Conservation (phyloP, 768 basidiomycete genomes). For the Mycena pura region DNA sequence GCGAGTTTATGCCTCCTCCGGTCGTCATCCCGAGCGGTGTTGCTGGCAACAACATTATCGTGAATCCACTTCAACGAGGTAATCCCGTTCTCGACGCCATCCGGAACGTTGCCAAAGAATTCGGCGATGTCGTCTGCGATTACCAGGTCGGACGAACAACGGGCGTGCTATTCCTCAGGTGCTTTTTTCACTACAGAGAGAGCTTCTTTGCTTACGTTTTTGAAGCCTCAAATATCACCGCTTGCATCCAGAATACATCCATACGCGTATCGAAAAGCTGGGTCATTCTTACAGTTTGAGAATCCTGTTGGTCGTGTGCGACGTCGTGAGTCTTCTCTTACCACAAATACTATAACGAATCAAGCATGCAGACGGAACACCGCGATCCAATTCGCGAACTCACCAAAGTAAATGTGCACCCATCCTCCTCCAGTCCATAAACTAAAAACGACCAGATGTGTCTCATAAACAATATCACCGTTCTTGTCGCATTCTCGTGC, state of each 20-base stretch:
- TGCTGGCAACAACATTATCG: slow-evolving; percentile 66
- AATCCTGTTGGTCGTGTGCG: slow-evolving; percentile 88
- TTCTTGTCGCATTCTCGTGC: slow-evolving; percentile 92
- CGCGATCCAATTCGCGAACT: slow-evolving; percentile 91
- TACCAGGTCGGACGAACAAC: slow-evolving; percentile 96
- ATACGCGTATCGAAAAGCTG: slow-evolving; percentile 87
- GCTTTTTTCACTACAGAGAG: not conserved
- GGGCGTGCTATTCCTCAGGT: slow-evolving; percentile 93
- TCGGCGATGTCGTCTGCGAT: slow-evolving; percentile 91
- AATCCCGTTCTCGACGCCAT: slow-evolving; percentile 91
- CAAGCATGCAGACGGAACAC: slow-evolving; percentile 76
- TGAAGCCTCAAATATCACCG: slow-evolving; percentile 90
- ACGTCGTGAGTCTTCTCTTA: slow-evolving; percentile 78
- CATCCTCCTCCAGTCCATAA: not conserved
- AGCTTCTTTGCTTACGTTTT: not conserved
- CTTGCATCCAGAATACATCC: slow-evolving; percentile 97
- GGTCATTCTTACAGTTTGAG: slow-evolving; percentile 83
- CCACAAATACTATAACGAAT: slow-evolving; percentile 1
- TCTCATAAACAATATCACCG: slow-evolving; percentile 90
- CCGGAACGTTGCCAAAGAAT: slow-evolving; percentile 90
- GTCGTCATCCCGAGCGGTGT: slow-evolving; percentile 62
- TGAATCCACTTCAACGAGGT: slow-evolving; percentile 77
- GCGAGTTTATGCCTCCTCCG: slow-evolving; percentile 51
- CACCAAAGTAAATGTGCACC: slow-evolving; percentile 65
- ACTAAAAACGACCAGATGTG: slow-evolving; percentile 58